Evolutionary conservation across 2,329 filamentous ascomycete species (phyloP), one percentile per base, ranked within the genome.

Genomic region (Botrytis elliptica): DNA sequence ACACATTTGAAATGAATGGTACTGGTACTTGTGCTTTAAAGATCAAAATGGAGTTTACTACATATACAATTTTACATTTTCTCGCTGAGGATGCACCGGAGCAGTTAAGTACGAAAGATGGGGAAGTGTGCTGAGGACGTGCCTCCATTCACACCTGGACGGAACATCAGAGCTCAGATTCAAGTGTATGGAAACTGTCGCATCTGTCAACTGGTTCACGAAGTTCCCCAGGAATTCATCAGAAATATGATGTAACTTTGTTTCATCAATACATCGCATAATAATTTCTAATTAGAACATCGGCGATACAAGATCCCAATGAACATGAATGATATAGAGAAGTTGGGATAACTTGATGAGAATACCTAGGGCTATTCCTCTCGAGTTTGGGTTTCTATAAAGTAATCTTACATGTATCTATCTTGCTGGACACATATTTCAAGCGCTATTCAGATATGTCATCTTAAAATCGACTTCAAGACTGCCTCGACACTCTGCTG

Each of bases 241-340:
- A n/a, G 44, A 20, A 42, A 18, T 36, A 40, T 42, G 14, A 29
- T 33, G 20, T 18, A 33, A 33, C 33, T 36, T 42, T n/a, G 44
- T 66, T 64, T 55, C 70, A 65, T 49, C 16, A 25, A 7, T 66
- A n/a, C 4, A 71, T 38, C 38, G 40, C 60, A 71, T 38, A 52
- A 38, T 22, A 14, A 7, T 16, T 8, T 57, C 20, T 40, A 36
- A 44, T 38, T 33, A 49, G 33, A n/a, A 52, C 36, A 5, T 67
- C n/a, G 14, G 4, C 52, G n/a, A 57, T 57, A 8, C 8, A 33
- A 57, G 5, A 29, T 40, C 9, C 4, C 33, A 1, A 44, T 36
- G n/a, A 33, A 42, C 12, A 44, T 36, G n/a, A 33, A 42, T 7
- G 36, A 59, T 59, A 60, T 59, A 7, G 49, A 68, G 52, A 20